phyloP scores from a whole-genome alignment of 1,284 basidiomycete genomes.

The Thelephora terrestris region DNA sequence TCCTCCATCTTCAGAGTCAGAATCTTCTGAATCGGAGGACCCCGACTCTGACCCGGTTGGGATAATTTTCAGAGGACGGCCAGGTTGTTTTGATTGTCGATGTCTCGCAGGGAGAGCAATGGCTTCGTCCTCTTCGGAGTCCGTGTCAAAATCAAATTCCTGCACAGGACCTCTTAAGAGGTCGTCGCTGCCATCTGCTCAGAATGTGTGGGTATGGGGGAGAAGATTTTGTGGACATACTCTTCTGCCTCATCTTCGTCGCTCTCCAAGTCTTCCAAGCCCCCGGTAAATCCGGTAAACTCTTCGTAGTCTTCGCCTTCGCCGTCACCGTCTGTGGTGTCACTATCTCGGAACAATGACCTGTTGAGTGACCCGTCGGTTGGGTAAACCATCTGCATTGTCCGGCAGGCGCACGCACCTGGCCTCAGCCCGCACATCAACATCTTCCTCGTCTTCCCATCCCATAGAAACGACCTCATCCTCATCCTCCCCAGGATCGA shows the following conservation, averaged over 20 bases:
- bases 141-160: slow-evolving; percentile 62
- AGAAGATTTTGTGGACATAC: slow-evolving; percentile 12
- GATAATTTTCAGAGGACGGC: slow-evolving; percentile 39
- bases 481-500: slow-evolving; percentile 10
- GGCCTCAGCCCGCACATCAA: slow-evolving; percentile 29
- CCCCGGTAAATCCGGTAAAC: slow-evolving; percentile 29
- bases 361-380: slow-evolving; percentile 17
- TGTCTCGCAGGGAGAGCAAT: slow-evolving; percentile 21
- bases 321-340: slow-evolving; percentile 13
- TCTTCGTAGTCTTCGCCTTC: slow-evolving; percentile 25
- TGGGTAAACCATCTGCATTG: slow-evolving; percentile 1
- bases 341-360: slow-evolving; percentile 40
- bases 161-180: slow-evolving; percentile 40
- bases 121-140: slow-evolving; percentile 41
- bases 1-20: slow-evolving; percentile 37
- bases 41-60: slow-evolving; percentile 38
- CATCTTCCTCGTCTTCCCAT: slow-evolving; percentile 57
- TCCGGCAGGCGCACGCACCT: slow-evolving; percentile 27
- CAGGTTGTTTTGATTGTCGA: slow-evolving; percentile 44
- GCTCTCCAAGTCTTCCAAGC: slow-evolving; percentile 38
- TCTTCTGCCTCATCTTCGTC: slow-evolving; percentile 29
- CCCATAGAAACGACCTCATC: slow-evolving; percentile 33
- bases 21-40: slow-evolving; percentile 28
- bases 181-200: slow-evolving; percentile 23
- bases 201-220: slow-evolving; percentile 13